Percentiles rank a stretch among this genome's conserved stretches.
phyloP scores from a whole-genome alignment of 2,329 filamentous ascomycete genomes.

The Fusarium falciforme region DNA sequence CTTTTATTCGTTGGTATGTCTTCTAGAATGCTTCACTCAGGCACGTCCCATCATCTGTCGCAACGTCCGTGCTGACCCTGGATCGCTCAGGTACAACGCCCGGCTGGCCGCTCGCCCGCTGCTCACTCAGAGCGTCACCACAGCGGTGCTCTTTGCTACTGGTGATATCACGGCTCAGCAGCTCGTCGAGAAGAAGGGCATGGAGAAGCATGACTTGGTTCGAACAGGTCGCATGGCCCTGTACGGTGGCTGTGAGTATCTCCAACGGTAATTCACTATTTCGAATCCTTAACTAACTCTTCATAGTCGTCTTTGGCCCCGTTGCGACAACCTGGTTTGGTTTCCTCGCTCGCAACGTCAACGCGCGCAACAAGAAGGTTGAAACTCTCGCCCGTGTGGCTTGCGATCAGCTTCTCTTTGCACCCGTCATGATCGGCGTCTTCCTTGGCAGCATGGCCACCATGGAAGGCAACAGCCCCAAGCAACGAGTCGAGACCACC shows the following conservation, averaged over 20 bases:
- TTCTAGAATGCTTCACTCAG: not conserved
- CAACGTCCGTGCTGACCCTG: slow-evolving; percentile 25
- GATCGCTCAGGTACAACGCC: slow-evolving; percentile 79
- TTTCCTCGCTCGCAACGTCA: slow-evolving; percentile 78
- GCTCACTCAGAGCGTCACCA: slow-evolving; percentile 91
- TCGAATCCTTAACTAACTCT: slow-evolving; percentile 15
- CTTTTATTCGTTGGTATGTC: slow-evolving; percentile 49
- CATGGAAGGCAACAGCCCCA: slow-evolving; percentile 72
- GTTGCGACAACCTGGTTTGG: slow-evolving; percentile 88
- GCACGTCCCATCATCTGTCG: not conserved
- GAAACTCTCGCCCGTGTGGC: slow-evolving; percentile 84
- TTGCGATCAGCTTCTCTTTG: slow-evolving; percentile 84
- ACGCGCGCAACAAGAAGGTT: slow-evolving; percentile 70
- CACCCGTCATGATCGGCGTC: slow-evolving; percentile 82
- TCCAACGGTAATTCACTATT: not conserved
- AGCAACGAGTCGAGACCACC: slow-evolving; percentile 77
- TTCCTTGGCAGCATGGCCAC: slow-evolving; percentile 89
- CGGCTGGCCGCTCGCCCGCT: slow-evolving; percentile 84
- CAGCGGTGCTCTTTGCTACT: slow-evolving; percentile 90
- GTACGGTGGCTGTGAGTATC: slow-evolving; percentile 77
- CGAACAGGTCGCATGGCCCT: slow-evolving; percentile 83
- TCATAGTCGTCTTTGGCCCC: slow-evolving; percentile 82
- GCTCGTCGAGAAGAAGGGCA: slow-evolving; percentile 82
- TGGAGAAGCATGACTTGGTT: slow-evolving; percentile 78
- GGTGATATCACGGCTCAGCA: slow-evolving; percentile 95